Conservation (phyloP, 1,284 basidiomycete species). For the Pholiota adiposa region DNA sequence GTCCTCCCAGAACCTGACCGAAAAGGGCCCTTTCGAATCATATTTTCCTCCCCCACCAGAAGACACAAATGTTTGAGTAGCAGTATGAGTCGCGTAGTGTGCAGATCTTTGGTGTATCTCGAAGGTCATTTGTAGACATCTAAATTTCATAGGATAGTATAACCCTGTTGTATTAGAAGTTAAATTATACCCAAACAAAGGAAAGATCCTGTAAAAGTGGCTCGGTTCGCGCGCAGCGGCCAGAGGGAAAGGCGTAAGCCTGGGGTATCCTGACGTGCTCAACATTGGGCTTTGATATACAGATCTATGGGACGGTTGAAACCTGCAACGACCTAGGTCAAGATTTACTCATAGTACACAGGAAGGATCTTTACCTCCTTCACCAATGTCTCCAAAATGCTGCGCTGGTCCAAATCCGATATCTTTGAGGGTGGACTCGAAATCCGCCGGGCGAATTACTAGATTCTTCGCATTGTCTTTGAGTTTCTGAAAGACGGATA, state of each 20-base stretch:
- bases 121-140: background rate
- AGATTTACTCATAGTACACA: no score
- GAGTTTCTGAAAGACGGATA: constrained; percentile 43
- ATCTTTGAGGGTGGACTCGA: constrained; percentile 52
- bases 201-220: background rate
- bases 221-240: background rate
- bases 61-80: background rate
- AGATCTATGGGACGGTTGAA: constrained; percentile 28
- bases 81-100: no score
- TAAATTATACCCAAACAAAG: background rate
- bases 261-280: background rate
- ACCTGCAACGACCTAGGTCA: constrained; percentile 12
- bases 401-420: constrained; percentile 64
- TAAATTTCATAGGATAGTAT: background rate
- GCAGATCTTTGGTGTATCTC: background rate
- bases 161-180: background rate
- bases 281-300: constrained; percentile 15
- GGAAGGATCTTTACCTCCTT: constrained; percentile 37
- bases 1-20: background rate
- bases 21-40: background rate
- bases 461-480: constrained; percentile 61
- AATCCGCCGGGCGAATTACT: constrained; percentile 63
- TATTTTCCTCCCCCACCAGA: background rate
- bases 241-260: background rate
- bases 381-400: constrained; percentile 58